Conservation (phyloP, 208 protist species). For the Crithidia brevicula region DNA sequence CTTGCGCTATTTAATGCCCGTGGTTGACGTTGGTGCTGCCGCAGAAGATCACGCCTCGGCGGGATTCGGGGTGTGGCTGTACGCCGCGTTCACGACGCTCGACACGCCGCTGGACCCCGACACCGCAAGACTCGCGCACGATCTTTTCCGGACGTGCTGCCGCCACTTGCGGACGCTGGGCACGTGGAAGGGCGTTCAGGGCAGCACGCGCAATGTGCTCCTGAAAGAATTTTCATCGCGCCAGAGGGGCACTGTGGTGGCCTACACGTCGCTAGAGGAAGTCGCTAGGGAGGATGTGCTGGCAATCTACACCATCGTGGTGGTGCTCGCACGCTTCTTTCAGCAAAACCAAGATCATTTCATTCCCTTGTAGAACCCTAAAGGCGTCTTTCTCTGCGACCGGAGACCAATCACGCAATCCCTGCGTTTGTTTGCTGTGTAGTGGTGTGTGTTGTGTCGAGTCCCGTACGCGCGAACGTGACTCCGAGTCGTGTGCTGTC, state of each 20-base stretch:
- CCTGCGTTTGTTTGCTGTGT: no score
- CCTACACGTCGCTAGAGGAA: constrained; percentile 56
- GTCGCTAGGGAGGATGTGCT: constrained; percentile 60
- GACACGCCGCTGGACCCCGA: constrained; percentile 84
- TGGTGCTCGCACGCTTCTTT: constrained; percentile 81
- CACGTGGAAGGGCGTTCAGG: constrained; percentile 40
- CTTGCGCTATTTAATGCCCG: constrained; percentile 56
- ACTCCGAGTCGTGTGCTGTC: no score
- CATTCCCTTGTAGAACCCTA: constrained; percentile 84
- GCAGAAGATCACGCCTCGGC: constrained; percentile 11
- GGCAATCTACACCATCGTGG: constrained; percentile 71
- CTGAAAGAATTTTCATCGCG: constrained; percentile 26
- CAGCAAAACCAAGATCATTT: constrained; percentile 82
- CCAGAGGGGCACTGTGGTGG: not conserved
- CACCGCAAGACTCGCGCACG: constrained; percentile 71
- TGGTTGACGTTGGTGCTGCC: not conserved
- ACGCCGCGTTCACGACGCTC: constrained; percentile 54
- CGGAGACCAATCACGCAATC: no score
- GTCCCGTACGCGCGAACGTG: no score
- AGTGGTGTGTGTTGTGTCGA: no score
- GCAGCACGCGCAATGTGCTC: constrained; percentile 54
- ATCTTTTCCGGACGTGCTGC: constrained; percentile 72
- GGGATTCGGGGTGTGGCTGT: constrained; percentile 77
- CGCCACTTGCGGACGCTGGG: constrained; percentile 66
- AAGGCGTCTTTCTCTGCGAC: no score